Percentiles rank a stretch among this genome's conserved stretches.
Conservation (phyloP, 805 yeast species). For the Wickerhamomyces xylosicus region DNA sequence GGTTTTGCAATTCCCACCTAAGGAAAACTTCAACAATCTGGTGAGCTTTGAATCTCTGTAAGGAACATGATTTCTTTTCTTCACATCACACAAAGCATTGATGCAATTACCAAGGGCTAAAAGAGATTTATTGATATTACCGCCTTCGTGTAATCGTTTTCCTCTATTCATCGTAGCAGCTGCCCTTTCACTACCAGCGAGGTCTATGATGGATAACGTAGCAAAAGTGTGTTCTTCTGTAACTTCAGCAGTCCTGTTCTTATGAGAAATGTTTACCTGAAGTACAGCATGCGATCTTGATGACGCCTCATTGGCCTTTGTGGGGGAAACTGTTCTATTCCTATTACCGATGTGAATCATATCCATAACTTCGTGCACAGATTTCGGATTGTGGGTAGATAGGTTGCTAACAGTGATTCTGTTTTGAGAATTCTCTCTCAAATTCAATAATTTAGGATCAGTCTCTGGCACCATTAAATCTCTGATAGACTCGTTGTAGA, state of each 20-base stretch:
- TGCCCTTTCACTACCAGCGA: slow-evolving; percentile 95
- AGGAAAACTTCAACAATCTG: slow-evolving; percentile 72
- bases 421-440: slow-evolving; percentile 63
- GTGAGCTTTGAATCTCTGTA: slow-evolving; percentile 88
- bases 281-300: slow-evolving; percentile 92
- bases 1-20: slow-evolving; percentile 92
- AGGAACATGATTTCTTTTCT: slow-evolving; percentile 67
- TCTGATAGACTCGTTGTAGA: slow-evolving; percentile 81
- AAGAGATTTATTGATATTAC: slow-evolving; percentile 81
- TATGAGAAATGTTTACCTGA: slow-evolving; percentile 64
- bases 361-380: slow-evolving; percentile 71
- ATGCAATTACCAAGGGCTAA: slow-evolving; percentile 91
- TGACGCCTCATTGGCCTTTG: slow-evolving; percentile 84
- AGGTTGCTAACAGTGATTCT: slow-evolving; percentile 65
- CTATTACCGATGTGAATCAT: slow-evolving; percentile 60
- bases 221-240: slow-evolving; percentile 65
- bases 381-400: slow-evolving; percentile 47
- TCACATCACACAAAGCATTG: slow-evolving; percentile 75
- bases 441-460: slow-evolving; percentile 34
- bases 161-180: slow-evolving; percentile 84
- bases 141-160: slow-evolving; percentile 76
- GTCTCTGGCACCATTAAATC: slow-evolving; percentile 61
- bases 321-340: slow-evolving; percentile 76
- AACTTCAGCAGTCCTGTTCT: slow-evolving; percentile 48
- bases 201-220: slow-evolving; percentile 76